A percentile compares a stretch with the other conserved stretches of the same genome.
Conservation (phyloP, 352 stramenopile species). For the Saprolegnia parasitica region DNA sequence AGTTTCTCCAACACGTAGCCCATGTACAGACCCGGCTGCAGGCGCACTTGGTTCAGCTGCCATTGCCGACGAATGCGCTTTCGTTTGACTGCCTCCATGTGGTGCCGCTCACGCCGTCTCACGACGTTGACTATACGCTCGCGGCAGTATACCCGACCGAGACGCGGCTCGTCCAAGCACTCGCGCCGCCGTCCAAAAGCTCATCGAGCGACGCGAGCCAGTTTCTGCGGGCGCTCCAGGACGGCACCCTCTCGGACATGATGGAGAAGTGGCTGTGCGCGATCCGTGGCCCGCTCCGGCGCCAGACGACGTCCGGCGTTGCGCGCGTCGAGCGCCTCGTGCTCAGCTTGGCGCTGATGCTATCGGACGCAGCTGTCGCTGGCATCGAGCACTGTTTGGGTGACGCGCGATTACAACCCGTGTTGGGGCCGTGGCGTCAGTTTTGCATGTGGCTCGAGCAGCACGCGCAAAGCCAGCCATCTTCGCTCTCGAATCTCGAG, state of each 20-base stretch:
- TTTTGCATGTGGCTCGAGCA: constrained; percentile 26
- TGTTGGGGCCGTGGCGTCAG: neutral
- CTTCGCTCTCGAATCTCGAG: neutral
- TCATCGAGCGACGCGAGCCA: neutral
- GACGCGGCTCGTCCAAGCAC: constrained; percentile 7
- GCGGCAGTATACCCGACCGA: constrained; percentile 23
- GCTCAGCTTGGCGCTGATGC: neutral
- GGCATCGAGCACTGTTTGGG: too few relatives aligned
- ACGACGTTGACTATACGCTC: constrained; percentile 18
- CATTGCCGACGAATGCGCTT: neutral
- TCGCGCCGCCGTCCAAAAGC: neutral
- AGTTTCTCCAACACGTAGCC: neutral
- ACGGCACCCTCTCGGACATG: neutral
- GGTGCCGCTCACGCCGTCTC: neutral
- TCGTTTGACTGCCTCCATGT: constrained; percentile 13
- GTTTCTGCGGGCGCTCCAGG: neutral
- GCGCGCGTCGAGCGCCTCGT: constrained; percentile 5
- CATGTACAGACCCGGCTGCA: neutral
- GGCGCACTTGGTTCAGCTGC: constrained; percentile 6
- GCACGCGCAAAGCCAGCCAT: neutral
- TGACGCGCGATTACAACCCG: neutral
- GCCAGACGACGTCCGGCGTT: neutral
- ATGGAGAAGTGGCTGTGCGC: neutral
- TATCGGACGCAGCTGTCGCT: neutral
- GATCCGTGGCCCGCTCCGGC: neutral